Conservation (phyloP, 176 grass and related monocot species). For the Avena sativa region DNA sequence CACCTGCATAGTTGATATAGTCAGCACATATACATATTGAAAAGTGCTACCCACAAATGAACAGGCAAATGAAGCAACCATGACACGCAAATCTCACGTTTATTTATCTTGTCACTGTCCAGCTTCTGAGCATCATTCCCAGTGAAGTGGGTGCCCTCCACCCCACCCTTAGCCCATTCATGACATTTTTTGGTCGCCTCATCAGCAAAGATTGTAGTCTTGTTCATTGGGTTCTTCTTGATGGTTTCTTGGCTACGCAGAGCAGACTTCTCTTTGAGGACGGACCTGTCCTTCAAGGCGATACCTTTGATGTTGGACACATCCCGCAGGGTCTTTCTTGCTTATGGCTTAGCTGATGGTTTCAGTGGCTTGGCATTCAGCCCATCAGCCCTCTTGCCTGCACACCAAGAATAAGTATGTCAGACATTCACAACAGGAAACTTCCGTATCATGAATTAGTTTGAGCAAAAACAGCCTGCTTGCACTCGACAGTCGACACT, state of each 20-base stretch:
- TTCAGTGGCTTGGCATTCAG: slow-evolving; percentile 57
- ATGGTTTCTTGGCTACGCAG: slow-evolving; percentile 32
- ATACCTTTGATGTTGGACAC: slow-evolving; percentile 55
- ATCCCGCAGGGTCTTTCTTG: slow-evolving; percentile 57
- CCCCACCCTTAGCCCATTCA: slow-evolving; percentile 72
- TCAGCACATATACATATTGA: background rate
- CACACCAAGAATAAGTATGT: background rate
- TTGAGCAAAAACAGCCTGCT: background rate
- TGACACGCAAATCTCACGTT: slow-evolving; percentile 43
- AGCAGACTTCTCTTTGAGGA: slow-evolving; percentile 43
- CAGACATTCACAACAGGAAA: background rate
- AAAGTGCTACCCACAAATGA: background rate
- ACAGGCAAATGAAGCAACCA: slow-evolving; percentile 24
- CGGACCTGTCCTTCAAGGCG: slow-evolving; percentile 53
- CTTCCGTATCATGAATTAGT: slow-evolving; percentile 14
- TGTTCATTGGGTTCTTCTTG: slow-evolving; percentile 42
- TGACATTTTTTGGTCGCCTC: slow-evolving; percentile 55
- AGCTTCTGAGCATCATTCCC: slow-evolving; percentile 60
- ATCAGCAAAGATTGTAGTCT: slow-evolving; percentile 51
- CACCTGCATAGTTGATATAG: slow-evolving; percentile 42
- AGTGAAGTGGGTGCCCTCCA: slow-evolving; percentile 55
- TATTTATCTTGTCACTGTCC: slow-evolving; percentile 48
- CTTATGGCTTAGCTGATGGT: slow-evolving; percentile 53
- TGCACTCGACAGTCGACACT: too few relatives aligned
- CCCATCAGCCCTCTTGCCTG: slow-evolving; percentile 59